These are phyloP conservation scores for Sordaria brevicollis DNA, from an alignment of 495 filamentous ascomycete genomes.

Conservation along the genomic window DNA sequence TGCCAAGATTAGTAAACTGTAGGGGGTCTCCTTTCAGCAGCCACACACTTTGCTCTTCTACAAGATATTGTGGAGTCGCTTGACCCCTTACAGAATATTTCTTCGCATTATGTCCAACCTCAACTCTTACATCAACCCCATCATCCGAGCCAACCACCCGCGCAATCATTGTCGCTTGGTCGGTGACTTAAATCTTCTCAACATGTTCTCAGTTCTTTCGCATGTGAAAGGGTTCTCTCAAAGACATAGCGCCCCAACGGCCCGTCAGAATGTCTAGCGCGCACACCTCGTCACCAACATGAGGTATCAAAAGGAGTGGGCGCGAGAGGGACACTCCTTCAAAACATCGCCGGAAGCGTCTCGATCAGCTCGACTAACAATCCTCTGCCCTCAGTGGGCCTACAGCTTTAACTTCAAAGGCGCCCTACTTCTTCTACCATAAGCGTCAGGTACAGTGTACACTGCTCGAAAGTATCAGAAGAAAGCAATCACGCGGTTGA, in stretches of 20 bases:
- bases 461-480: background rate
- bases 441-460: background rate
- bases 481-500: background rate
- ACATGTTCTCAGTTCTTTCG: background rate
- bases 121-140: background rate
- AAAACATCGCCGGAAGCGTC: accelerated
- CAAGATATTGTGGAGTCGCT: background rate
- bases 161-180: background rate
- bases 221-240: background rate
- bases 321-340: background rate
- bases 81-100: background rate
- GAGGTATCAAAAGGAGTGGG: too few species aligned
- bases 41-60: background rate
- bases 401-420: too few species aligned
- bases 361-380: background rate
- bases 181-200: background rate
- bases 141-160: background rate
- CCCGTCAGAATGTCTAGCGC: background rate
- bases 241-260: background rate
- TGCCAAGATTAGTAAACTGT: background rate
- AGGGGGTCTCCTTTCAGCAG: background rate
- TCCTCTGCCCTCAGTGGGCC: too few species aligned
- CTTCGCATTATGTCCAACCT: background rate
- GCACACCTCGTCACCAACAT: background rate
- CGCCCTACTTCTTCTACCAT: background rate